phyloP scores from a whole-genome alignment of 2,329 filamentous ascomycete species.

The Colletotrichum echinochloae region DNA sequence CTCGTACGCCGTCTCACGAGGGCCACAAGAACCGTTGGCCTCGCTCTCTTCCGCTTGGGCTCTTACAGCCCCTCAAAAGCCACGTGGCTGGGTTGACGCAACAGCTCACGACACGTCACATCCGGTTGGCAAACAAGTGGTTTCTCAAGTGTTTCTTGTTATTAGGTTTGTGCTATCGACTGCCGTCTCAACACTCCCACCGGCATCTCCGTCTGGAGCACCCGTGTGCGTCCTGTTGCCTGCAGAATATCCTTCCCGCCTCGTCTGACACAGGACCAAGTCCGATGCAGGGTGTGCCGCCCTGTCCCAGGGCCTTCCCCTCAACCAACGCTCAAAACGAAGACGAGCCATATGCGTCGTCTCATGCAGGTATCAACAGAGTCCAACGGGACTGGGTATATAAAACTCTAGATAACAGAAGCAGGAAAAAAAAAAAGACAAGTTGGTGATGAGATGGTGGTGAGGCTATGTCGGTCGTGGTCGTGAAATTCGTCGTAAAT shows the following conservation, averaged over 20 bases:
- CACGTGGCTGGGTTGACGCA: not conserved
- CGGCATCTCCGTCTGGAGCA: slow-evolving; percentile 15
- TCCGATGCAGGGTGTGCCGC: slow-evolving; percentile 2
- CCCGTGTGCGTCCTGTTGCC: slow-evolving; percentile 22
- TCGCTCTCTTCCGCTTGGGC: not conserved
- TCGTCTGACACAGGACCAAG: not conserved
- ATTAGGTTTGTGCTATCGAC: slow-evolving; percentile 27
- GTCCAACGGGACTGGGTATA: slow-evolving; percentile 42
- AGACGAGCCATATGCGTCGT: slow-evolving; percentile 20
- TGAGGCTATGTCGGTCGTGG: slow-evolving; percentile 35
- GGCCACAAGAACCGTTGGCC: not conserved
- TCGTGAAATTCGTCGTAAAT: slow-evolving; percentile 33
- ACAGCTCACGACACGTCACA: not conserved
- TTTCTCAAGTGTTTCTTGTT: not conserved
- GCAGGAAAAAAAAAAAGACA: slow-evolving; percentile 29
- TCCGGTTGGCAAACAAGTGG: not conserved
- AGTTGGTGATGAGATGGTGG: slow-evolving; percentile 24
- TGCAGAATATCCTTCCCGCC: slow-evolving; percentile 14
- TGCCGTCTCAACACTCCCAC: slow-evolving; percentile 8
- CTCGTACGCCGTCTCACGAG: not conserved
- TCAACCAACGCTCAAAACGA: slow-evolving; percentile 11
- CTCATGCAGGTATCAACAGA: slow-evolving; percentile 40
- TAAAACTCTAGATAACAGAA: slow-evolving; percentile 37
- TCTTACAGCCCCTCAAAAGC: not conserved
- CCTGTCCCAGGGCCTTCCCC: not conserved